Base-by-base conservation (phyloP, 2,329 filamentous ascomycete species). In the Fusarium siculi region DNA sequence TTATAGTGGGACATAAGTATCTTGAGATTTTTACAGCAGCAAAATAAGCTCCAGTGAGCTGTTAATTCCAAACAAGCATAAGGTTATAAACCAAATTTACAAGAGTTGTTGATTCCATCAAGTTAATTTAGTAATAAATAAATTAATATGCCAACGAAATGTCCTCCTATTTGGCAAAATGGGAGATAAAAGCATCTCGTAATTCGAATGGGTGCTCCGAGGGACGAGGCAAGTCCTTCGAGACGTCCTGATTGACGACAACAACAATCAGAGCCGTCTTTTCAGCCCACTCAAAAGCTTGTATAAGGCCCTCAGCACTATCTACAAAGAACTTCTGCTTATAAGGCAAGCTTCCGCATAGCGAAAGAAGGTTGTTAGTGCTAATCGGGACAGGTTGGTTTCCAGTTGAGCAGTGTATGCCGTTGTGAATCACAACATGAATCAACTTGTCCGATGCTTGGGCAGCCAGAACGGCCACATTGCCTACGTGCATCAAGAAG, bases 251-350 rank as follows among this genome's bases (percentile, higher is more conserved):
- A 19, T 61, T 61, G 19, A 61, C 57, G n/a, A 61, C 49, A 34
- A 42, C 59, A 37, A 66, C 57, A 53, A 66, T 63, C 18, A 66
- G 23, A 5, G 63, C 61, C 16, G 34, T 66, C n/a, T 54, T 62
- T 23, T 63, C 58, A 12, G 42, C 63, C 63, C 57, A 55, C 21
- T 62, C 58, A 39, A 66, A 66, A 2, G 58, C 63, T 30, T 63
- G 63, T 12, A 66, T 62, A 12, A 66, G 49, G 36, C 57, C 63
- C 18, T 66, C 63, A 10, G 63, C 47, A 36, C 49, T 66, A 28
- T 66, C 57, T 30, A 63, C 63, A 15, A 66, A 66, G 63, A 63
- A 63, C 21, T 63, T 66, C 32, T 66, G 63, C 49, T 66, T 66
- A 28, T 55, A 66, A 30, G 57, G 57, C 32, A 66, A 47, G 23